Base-by-base conservation (phyloP, 192 early-diverging fungal species). In the Coemansia guatemalensis region DNA sequence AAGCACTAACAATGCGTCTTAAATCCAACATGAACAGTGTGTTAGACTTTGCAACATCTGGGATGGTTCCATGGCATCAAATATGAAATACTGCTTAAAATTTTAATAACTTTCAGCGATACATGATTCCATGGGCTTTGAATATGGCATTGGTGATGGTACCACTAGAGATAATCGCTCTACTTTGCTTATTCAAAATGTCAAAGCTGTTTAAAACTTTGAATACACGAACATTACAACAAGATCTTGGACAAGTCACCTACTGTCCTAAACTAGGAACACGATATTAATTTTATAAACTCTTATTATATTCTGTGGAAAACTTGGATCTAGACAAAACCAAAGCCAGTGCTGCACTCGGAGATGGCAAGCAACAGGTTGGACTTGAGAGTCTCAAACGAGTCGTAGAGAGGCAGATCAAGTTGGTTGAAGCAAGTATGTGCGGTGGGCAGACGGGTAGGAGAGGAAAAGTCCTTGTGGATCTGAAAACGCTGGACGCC, bases 341-440 rank as follows among this genome's bases (percentile, higher is more conserved):
- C 92, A 81, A 95, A 95, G 51, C 93, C 96, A 8, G 93, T 95
- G 33, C 87, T 91, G 73, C 93, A 92, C 78, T 97, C 97, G 17
- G 86, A 88, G 23, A 97, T 95, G 2, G 95, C 95, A 27, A 89
- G 84, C 67, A 99, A 73, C 54, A 99, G 62, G 53, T 87, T 88
- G 18, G 86, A 62, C 35, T 94, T 84, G 62, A 99, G 81, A 30
- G 86, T 86, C 35, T 99, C 97, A 71, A 96, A 99, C 32, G 83
- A 86, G 60, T 93, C 92, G 62, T 96, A 99, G 60, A 89, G 82
- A 24, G 97, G 97, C 53, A 99, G 68, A 72, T 99, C 97, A 26
- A 99, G 78, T 85, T 99, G 97, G 73, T 99, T 99, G 81, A 99
- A 99, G 74, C 97, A 99, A 49, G 97, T 99, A 73, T 99, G 97